phyloP scores from a whole-genome alignment of 108 stramenopile genomes.

The Mayamaea pseudoterrestris region DNA sequence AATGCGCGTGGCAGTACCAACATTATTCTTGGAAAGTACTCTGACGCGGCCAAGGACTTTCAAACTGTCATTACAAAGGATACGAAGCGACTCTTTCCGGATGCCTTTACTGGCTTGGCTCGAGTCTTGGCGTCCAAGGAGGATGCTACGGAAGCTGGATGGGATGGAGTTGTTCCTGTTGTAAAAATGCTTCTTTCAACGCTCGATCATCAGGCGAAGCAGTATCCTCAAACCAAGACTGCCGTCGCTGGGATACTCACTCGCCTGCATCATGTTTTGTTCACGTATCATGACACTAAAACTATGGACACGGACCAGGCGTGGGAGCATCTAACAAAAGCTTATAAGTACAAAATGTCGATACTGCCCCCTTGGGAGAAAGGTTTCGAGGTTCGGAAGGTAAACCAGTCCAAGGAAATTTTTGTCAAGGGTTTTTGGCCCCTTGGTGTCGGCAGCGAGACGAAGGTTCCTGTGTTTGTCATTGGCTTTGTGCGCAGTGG shows the following conservation, averaged over 20 bases:
- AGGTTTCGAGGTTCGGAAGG: slow-evolving; percentile 36
- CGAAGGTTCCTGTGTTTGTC: slow-evolving; percentile 64
- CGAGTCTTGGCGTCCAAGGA: slow-evolving; percentile 57
- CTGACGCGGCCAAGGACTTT: slow-evolving; percentile 48
- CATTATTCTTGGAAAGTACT: slow-evolving; percentile 62
- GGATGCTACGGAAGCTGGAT: slow-evolving; percentile 36
- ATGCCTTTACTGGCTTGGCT: slow-evolving; percentile 54
- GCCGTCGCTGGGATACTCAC: slow-evolving; percentile 18
- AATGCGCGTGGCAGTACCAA: slow-evolving; percentile 37
- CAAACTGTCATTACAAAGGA: slow-evolving; percentile 33
- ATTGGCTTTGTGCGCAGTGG: slow-evolving; percentile 82
- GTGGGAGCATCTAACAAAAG: slow-evolving; percentile 43
- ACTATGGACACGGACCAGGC: slow-evolving; percentile 50
- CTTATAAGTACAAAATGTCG: slow-evolving; percentile 58
- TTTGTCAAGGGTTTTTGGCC: slow-evolving; percentile 61
- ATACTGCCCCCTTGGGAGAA: slow-evolving; percentile 38
- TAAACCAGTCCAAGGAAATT: slow-evolving; percentile 41
- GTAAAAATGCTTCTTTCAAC: slow-evolving; percentile 24
- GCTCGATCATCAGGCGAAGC: slow-evolving; percentile 15
- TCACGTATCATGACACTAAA: slow-evolving; percentile 66
- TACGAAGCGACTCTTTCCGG: slow-evolving; percentile 25
- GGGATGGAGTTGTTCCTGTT: slow-evolving; percentile 30
- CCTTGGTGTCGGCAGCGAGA: slow-evolving; percentile 36
- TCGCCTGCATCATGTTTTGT: slow-evolving; percentile 59
- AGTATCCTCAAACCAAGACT: slow-evolving; percentile 4